Percentiles rank a stretch among this genome's conserved stretches.
These are phyloP conservation scores for Neurospora sp. DNA, from an alignment of 2,329 filamentous ascomycete genomes.

Conservation along the genomic window DNA sequence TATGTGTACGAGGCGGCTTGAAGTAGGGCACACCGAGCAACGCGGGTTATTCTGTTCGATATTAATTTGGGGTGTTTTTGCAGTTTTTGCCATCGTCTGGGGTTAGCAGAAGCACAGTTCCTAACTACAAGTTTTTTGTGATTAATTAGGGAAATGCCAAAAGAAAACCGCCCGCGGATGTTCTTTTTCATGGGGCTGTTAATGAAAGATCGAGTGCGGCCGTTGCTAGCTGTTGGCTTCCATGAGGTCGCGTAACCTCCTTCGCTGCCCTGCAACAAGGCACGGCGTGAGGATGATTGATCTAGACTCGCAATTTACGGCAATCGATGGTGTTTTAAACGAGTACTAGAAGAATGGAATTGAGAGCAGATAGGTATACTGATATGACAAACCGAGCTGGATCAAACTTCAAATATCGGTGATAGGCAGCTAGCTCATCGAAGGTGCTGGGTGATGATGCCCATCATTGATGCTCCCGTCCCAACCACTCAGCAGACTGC, in stretches of 20 bases:
- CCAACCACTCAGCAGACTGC: neutral
- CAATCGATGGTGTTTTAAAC: neutral
- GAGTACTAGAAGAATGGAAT: neutral
- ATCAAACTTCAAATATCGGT: neutral
- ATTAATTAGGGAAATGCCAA: neutral
- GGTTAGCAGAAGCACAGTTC: neutral
- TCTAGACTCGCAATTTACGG: neutral
- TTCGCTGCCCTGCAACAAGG: neutral
- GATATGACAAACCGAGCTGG: neutral
- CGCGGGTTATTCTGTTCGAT: neutral
- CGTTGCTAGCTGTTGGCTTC: neutral
- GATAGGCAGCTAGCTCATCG: neutral
- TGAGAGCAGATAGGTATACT: neutral
- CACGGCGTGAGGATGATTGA: neutral
- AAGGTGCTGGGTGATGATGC: neutral
- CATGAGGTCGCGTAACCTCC: neutral
- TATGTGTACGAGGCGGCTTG: constrained; percentile 32
- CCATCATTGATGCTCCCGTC: neutral
- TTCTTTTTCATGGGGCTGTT: neutral
- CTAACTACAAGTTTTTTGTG: neutral
- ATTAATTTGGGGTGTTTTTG: neutral
- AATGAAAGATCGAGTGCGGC: neutral
- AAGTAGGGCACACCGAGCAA: neutral
- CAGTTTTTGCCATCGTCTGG: neutral
- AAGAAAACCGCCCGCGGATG: neutral